Base-by-base conservation (phyloP, 495 filamentous ascomycete genomes). In the Penicillium odoratum region DNA sequence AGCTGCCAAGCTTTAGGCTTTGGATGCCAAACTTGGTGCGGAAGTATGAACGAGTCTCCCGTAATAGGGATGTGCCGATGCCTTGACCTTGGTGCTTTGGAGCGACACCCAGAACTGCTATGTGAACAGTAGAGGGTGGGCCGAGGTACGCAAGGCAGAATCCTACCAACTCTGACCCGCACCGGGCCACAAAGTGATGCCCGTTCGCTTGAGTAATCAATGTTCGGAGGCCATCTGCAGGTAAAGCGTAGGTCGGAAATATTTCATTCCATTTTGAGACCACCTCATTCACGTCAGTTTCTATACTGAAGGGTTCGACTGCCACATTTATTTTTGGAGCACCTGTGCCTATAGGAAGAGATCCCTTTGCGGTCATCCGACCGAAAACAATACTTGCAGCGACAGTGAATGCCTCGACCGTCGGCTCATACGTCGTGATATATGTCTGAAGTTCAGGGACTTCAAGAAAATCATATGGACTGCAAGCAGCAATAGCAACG, bases 381-480 rank as follows among this genome's bases (percentile, higher is more conserved):
- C 76, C 76, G 47, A 80, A 80, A 8, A 81, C 72, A n/a, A 76
- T 63, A 31, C 70, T 67, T 1, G 69, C 62, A 6, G 76, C 79
- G 10, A 74, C 71, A 8, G 64, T 48, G 44, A 80, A 80, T 1
- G 78, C 76, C 50, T 77, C 75, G n/a, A 74, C 38, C 0, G 77
- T 80, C 25, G 78, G 78, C 50, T 81, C 79, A 44, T 81, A 81
- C 5, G 72, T 77, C 13, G 76, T 60, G 25, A 81, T 64, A 53
- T 81, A 81, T 44, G 77, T 80, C 30, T 71, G 64, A 16, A 79
- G 66, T 25, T 68, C 67, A 1, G 57, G 36, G 18, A 69, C 70
- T 30, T 77, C 70, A 9, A 81, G 65, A 43, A 80, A 80, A 53
- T 81, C 79, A 55, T 81, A 81, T 7, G 79, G 79, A 54, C 70